Evolutionary conservation across 1,284 basidiomycete genomes (phyloP).

Genomic region (Trichosporon inkin): DNA sequence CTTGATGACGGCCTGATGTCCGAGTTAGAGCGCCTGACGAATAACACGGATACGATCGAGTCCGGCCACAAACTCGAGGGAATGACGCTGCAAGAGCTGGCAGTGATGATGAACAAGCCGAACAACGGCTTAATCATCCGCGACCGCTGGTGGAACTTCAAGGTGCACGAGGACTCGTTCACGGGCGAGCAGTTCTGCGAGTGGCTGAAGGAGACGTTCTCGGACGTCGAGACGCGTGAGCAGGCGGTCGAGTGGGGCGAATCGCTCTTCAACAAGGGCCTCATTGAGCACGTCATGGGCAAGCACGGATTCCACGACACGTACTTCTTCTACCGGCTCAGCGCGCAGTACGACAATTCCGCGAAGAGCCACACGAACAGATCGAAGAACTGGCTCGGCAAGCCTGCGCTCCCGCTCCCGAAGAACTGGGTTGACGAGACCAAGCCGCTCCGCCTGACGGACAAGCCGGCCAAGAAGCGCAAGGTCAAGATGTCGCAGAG

Average conservation of each 20-base stretch:
- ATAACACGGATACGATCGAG: constrained; percentile 36
- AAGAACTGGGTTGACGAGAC: constrained; percentile 26
- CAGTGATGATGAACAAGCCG: constrained; percentile 45
- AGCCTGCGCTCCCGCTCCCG: constrained; percentile 21
- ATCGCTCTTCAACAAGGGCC: constrained; percentile 67
- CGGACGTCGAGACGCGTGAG: constrained; percentile 71
- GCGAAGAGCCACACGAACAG: constrained; percentile 26
- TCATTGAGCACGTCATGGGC: constrained; percentile 73
- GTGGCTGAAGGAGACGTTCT: constrained; percentile 80
- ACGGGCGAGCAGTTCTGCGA: constrained; percentile 79
- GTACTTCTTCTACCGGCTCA: constrained; percentile 79
- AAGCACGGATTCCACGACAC: constrained; percentile 72
- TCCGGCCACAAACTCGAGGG: constrained; percentile 36
- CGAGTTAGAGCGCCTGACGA: constrained; percentile 66
- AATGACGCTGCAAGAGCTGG: constrained; percentile 40
- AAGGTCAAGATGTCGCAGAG: constrained; percentile 74
- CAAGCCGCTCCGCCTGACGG: constrained; percentile 15
- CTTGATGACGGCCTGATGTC: constrained; percentile 70
- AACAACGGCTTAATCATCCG: constrained; percentile 46
- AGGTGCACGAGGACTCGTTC: constrained; percentile 61
- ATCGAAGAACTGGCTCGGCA: constrained; percentile 37
- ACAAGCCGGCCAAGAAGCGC: constrained; percentile 55
- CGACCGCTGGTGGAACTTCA: constrained; percentile 45
- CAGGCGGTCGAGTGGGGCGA: constrained; percentile 75
- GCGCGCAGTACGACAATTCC: constrained; percentile 59